Evolutionary conservation across 257 asterid genomes (phyloP).

Genomic region (Solanum sparsipilum): DNA sequence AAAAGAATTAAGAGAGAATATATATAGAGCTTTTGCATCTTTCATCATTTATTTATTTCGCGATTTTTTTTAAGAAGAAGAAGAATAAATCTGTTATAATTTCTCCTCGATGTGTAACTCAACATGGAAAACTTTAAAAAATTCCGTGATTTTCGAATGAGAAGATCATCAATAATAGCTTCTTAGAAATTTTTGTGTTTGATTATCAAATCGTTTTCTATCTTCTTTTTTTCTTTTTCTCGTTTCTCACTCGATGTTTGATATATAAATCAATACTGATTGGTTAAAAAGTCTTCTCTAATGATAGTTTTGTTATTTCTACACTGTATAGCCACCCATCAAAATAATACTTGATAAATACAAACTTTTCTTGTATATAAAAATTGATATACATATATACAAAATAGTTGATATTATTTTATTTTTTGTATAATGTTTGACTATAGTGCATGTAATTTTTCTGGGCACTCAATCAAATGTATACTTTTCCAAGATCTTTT

Average conservation of each 20-base stretch:
- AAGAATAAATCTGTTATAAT: not conserved
- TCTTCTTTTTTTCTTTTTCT: not conserved
- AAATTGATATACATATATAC: too few relatives aligned
- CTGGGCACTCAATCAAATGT: too few relatives aligned
- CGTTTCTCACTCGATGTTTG: not conserved
- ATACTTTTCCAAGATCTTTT: not conserved
- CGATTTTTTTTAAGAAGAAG: not conserved
- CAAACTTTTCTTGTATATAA: too few relatives aligned
- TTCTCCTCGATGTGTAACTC: not conserved
- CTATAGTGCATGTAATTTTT: not conserved
- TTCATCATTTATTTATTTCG: not conserved
- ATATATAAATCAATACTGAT: too few relatives aligned
- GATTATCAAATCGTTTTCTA: not conserved
- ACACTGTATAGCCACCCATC: not conserved
- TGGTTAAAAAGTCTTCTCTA: too few relatives aligned
- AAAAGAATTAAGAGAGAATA: not conserved
- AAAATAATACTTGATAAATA: too few relatives aligned
- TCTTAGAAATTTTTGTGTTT: not conserved
- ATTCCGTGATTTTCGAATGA: not conserved
- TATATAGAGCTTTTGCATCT: not conserved
- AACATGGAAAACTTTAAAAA: not conserved
- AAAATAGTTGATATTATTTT: too few relatives aligned
- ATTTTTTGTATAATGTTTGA: too few relatives aligned
- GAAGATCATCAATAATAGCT: not conserved
- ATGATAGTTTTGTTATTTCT: not conserved